Base-by-base conservation (phyloP, 2,329 filamentous ascomycete species). In the Alternaria dauci region DNA sequence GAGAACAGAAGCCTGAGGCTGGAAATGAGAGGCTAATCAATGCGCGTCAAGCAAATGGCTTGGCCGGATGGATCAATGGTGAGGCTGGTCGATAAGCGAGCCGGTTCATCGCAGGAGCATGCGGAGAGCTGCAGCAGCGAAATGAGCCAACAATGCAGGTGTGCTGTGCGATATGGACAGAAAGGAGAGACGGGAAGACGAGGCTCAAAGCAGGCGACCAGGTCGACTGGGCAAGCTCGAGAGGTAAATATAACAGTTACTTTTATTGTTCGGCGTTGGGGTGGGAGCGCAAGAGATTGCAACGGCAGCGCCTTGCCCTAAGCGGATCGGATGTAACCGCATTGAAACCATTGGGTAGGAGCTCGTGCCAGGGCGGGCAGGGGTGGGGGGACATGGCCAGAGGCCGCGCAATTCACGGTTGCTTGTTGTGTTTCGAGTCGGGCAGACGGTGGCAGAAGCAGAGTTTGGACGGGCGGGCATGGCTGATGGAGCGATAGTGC, bases 1-100 rank as follows among this genome's bases (percentile, higher is more conserved):
- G 39, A 51, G 38, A 23, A 25, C 44, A n/a, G 39, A 25, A 20
- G 38, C 42, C 26, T 34, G 42, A 44, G 26, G 52, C 26, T 43
- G 55, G 62, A 59, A 58, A 62, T 62, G 62, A 65, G 61, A 55
- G 48, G 30, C 23, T 25, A 66, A 61, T 61, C 41, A 56, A 57
- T 58, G 54, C 57, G 57, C 39, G 44, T 59, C 55, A 38, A 55
- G 57, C 25, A 62, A 62, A 26, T 30, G 36, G 9, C 64, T 67
- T 63, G 65, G 65, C 60, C 14, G 8, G 9, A 36, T 9, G 30
- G 55, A 47, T 20, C 20, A 30, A 55, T 55, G 58, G 58, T 57
- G 58, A 64, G 60, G 63, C 58, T 39, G 44, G 47, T 43, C 59
- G 59, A 62, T 58, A 63, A 63, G 62, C 62, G 62, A 65, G 56